Percentiles rank a stretch among this genome's conserved stretches.
phyloP scores from a whole-genome alignment of 176 grass and related monocot genomes.

The Chloris gayana region DNA sequence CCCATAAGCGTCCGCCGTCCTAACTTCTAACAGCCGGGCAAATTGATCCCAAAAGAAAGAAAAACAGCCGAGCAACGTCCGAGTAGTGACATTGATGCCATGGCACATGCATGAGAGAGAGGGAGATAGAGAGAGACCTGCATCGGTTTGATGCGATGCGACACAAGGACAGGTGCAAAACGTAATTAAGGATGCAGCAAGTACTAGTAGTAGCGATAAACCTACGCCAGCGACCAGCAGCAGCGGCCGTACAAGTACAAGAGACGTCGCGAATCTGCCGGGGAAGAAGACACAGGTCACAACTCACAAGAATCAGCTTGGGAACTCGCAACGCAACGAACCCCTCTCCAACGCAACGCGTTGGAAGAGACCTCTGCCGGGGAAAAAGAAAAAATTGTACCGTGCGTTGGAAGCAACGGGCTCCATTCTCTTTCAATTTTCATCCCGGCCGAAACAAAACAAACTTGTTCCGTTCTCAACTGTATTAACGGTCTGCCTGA shows the following conservation, averaged over 20 bases:
- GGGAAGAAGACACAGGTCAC: neutral
- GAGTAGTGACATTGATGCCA: neutral
- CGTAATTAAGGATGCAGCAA: neutral
- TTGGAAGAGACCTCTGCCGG: too few relatives aligned
- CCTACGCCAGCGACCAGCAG: neutral
- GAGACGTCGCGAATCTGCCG: too few relatives aligned
- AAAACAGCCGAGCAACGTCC: too few relatives aligned
- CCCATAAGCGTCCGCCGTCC: too few relatives aligned
- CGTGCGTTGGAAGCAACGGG: neutral
- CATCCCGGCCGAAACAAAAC: too few relatives aligned
- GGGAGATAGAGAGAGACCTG: neutral
- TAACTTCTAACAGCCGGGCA: too few relatives aligned
- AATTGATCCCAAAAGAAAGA: too few relatives aligned
- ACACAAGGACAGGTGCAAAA: neutral
- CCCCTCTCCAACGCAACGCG: too few relatives aligned
- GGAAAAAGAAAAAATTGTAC: neutral
- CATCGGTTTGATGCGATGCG: neutral
- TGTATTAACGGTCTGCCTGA: too few relatives aligned
- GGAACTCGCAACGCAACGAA: neutral
- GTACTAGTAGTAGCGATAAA: neutral
- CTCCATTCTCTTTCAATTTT: too few relatives aligned
- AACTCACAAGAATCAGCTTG: neutral
- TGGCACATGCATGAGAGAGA: neutral
- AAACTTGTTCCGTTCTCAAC: too few relatives aligned
- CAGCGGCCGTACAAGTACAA: too few relatives aligned